Evolutionary conservation across 306 rosid genomes (phyloP).

Genomic region (Fragaria vesca): DNA sequence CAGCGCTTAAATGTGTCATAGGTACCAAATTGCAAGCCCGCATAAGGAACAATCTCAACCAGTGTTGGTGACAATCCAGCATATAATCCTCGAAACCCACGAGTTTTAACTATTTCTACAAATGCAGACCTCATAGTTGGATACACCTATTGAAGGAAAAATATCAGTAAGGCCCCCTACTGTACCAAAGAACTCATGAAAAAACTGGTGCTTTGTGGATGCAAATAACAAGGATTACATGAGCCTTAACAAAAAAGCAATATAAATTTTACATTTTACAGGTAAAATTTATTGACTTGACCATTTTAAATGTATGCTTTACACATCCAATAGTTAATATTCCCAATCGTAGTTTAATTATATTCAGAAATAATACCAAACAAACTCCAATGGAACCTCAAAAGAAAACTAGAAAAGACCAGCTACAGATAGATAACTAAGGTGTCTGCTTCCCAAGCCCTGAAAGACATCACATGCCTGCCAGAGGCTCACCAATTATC

Average conservation of each 20-base stretch:
- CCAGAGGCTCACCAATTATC: not conserved
- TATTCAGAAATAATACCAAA: not conserved
- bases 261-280: not conserved
- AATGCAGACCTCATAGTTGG: slow-evolving; percentile 93
- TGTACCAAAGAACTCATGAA: slow-evolving; percentile 5
- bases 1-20: slow-evolving; percentile 93
- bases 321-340: not conserved
- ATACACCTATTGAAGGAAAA: slow-evolving; percentile 54
- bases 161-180: slow-evolving; percentile 15
- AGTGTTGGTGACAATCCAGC: slow-evolving; percentile 89
- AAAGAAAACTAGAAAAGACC: not conserved
- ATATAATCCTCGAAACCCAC: slow-evolving; percentile 79
- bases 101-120: slow-evolving; percentile 53
- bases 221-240: not conserved
- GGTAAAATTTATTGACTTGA: not conserved
- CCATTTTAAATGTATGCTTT: not conserved
- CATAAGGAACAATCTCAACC: slow-evolving; percentile 96
- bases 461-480: slow-evolving; percentile 6
- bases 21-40: slow-evolving; percentile 94
- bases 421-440: not conserved
- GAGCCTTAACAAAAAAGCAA: not conserved
- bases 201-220: slow-evolving; percentile 14
- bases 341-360: not conserved
- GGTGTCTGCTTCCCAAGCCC: not conserved
- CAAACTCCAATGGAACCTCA: slow-evolving; percentile 6